Evolutionary conservation across 2,329 filamentous ascomycete genomes (phyloP).

Genomic region (Paraconiothyrium sp.): DNA sequence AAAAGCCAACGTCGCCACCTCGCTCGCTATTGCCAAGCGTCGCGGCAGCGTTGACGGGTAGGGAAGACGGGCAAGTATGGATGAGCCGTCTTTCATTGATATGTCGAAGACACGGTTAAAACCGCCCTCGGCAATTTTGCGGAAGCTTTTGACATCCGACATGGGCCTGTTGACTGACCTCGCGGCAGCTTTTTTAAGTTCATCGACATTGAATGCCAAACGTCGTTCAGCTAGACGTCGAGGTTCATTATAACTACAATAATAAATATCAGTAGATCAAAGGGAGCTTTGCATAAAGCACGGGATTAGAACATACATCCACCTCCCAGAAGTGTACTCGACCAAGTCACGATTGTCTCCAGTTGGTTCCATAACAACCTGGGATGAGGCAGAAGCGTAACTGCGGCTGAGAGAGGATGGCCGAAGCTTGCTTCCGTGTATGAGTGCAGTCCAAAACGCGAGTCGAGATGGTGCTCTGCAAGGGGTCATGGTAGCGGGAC

Average conservation of each 20-base stretch:
- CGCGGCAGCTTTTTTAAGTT: constrained; percentile 32
- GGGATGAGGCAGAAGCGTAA: constrained; percentile 12
- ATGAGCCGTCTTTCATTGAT: constrained; percentile 36
- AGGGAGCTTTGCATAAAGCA: constrained; percentile 2
- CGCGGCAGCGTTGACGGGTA: constrained; percentile 43
- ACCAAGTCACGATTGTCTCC: constrained; percentile 29
- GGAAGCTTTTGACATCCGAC: constrained; percentile 32
- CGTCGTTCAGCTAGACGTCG: constrained; percentile 30
- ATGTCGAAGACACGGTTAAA: constrained; percentile 49
- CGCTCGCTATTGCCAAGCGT: constrained; percentile 46
- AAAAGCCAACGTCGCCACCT: constrained; percentile 50
- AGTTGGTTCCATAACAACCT: constrained; percentile 8
- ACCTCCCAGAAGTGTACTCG: constrained; percentile 41
- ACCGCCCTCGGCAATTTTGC: constrained; percentile 49
- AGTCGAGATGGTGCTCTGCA: not conserved
- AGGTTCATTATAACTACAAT: constrained; percentile 34
- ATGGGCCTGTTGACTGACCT: constrained; percentile 26
- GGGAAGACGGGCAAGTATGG: constrained; percentile 45
- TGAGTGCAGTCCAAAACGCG: not conserved
- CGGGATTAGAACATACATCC: constrained; percentile 30
- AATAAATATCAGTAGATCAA: constrained; percentile 12
- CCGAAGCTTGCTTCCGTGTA: not conserved
- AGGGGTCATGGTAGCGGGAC: not conserved
- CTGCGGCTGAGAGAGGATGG: not conserved
- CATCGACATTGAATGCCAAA: constrained; percentile 32